Evolutionary conservation across 2,329 filamentous ascomycete species (phyloP), one percentile per base, ranked within the genome.

Genomic region (Xylaria sp.): DNA sequence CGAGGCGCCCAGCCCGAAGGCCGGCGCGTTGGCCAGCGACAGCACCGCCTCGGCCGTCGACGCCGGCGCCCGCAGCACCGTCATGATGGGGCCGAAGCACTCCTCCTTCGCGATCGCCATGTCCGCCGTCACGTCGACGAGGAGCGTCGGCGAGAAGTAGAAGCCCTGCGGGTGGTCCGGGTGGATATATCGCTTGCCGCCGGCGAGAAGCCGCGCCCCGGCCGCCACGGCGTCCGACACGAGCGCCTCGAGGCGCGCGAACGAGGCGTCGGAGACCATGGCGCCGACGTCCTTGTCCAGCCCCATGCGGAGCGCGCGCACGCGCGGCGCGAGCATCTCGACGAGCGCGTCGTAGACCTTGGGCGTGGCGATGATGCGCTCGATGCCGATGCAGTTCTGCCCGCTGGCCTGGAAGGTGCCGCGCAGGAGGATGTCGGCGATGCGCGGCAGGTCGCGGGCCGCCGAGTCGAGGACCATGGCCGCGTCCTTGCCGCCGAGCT

Each of bases 351-450:
- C 85, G 81, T 98, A 97, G 58, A 92, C 85, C n/a, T 82, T 83
- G 1, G 93, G 90, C 17, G 92, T 86, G 27, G 91, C 93, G 72
- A 98, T 90, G 75, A 98, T 90, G 63, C 96, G 92, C 82, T 99
- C 96, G 72, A 97, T 95, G 62, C 96, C 96, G 76, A 99, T 95
- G 80, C 96, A 99, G 81, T 99, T 99, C 79, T 99, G 96, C 1
- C 96, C 96, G 17, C 94, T 91, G 58, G 94, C 94, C 80, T 99
- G 96, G 81, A 98, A 99, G 10, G 93, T 93, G 59, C 95, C 96
- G 60, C 96, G 89, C 81, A 99, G 90, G 69, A 98, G 87, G 69
- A 96, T 91, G 69, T 94, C 92, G 44, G 88, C 87, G 56, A 98
- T 90, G 47, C 91, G 88, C 4, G 87, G 81, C 66, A 98, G 84